Evolutionary conservation across 1,284 basidiomycete species (phyloP).

Genomic region (Inonotus obliquus): DNA sequence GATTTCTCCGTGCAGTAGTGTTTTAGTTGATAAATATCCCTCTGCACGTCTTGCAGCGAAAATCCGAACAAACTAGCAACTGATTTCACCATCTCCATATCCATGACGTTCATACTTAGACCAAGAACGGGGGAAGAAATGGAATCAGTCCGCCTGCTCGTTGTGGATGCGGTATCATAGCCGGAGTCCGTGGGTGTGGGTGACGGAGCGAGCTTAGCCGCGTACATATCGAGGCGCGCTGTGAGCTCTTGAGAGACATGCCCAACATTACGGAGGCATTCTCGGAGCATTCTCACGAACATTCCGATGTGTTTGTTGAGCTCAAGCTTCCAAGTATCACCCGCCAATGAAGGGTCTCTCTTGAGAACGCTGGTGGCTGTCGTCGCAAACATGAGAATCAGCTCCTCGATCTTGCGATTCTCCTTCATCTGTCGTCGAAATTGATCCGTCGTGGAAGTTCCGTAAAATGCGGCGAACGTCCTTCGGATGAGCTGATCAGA

Average conservation of each 20-base stretch:
- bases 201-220: constrained; percentile 68
- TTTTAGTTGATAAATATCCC: constrained; percentile 69
- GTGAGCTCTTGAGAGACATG: constrained; percentile 83
- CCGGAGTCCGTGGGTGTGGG: constrained; percentile 55
- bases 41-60: constrained; percentile 60
- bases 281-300: constrained; percentile 83
- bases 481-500: constrained; percentile 83
- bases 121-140: constrained; percentile 33
- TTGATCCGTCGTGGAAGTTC: constrained; percentile 76
- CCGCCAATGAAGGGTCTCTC: constrained; percentile 74
- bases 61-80: constrained; percentile 77
- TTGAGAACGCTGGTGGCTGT: constrained; percentile 80
- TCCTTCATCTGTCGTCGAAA: constrained; percentile 92
- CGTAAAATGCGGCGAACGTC: constrained; percentile 88
- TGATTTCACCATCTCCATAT: constrained; percentile 73
- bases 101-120: constrained; percentile 47
- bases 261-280: constrained; percentile 67
- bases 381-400: constrained; percentile 94
- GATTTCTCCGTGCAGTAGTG: constrained; percentile 80
- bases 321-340: constrained; percentile 89
- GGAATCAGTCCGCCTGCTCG: constrained; percentile 45
- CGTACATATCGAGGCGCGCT: constrained; percentile 78
- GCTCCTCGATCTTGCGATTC: constrained; percentile 94
- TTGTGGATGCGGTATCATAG: constrained; percentile 58
- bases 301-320: constrained; percentile 87